These are phyloP conservation scores for Ascochyta fabae DNA, from an alignment of 2,329 filamentous ascomycete species.

Conservation along the genomic window DNA sequence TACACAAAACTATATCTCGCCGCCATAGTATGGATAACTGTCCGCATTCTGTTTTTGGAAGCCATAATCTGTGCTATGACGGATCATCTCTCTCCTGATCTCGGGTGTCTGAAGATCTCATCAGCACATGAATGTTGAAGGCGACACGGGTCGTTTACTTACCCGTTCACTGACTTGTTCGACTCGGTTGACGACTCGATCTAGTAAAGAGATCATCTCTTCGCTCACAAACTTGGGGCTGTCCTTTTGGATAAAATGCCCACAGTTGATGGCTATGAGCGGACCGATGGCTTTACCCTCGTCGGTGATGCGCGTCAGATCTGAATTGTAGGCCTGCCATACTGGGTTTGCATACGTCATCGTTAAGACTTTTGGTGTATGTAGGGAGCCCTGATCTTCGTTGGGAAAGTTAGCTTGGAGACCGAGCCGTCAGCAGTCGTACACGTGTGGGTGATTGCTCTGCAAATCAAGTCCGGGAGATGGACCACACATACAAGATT, in stretches of 20 bases:
- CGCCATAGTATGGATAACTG: constrained; percentile 2
- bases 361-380: constrained; percentile 49
- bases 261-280: constrained; percentile 57
- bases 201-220: constrained; percentile 42
- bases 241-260: constrained; percentile 64
- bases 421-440: neutral
- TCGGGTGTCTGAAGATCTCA: constrained; percentile 2
- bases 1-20: constrained; percentile 4
- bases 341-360: constrained; percentile 60
- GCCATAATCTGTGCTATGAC: constrained; percentile 15
- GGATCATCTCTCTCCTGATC: constrained; percentile 17
- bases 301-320: constrained; percentile 55
- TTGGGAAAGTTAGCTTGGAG: constrained; percentile 7
- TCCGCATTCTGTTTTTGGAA: neutral
- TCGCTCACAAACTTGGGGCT: constrained; percentile 52
- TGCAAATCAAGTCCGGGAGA: neutral
- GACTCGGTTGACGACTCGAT: constrained; percentile 45
- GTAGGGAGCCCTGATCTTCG: constrained; percentile 33
- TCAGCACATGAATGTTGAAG: neutral
- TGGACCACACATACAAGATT: constrained; percentile 44
- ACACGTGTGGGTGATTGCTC: neutral
- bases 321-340: constrained; percentile 63
- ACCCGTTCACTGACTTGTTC: constrained; percentile 43
- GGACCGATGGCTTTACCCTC: constrained; percentile 52
- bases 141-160: neutral